phyloP scores from a whole-genome alignment of 148 eudicot genomes.

The Gaultheria prostrata region DNA sequence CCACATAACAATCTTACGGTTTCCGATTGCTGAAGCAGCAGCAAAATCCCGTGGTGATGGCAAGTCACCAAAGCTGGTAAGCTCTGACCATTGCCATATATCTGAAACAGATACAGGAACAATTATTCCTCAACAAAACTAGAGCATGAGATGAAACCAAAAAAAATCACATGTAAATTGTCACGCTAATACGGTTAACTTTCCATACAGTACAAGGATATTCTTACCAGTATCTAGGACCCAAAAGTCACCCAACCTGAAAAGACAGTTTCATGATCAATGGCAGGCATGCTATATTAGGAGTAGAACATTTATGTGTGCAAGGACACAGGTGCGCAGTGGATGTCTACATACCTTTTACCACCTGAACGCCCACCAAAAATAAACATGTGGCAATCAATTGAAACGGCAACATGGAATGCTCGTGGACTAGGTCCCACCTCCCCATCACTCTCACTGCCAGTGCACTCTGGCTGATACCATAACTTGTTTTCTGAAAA shows the following conservation, averaged over 20 bases:
- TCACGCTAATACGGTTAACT: background rate
- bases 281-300: background rate
- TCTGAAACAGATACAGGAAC: constrained; percentile 42
- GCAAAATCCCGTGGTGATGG: constrained; percentile 98
- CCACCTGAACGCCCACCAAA: constrained; percentile 90
- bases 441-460: constrained; percentile 73
- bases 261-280: constrained; percentile 16
- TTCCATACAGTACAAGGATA: background rate
- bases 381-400: constrained; percentile 96
- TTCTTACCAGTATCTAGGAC: constrained; percentile 87
- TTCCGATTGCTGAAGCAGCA: constrained; percentile 90
- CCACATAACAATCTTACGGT: constrained; percentile 91
- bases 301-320: constrained; percentile 10
- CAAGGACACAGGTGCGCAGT: background rate
- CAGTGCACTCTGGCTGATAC: constrained; percentile 95
- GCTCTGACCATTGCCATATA: constrained; percentile 99
- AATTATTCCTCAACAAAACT: constrained; percentile 18
- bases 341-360: constrained; percentile 50
- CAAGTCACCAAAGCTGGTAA: constrained; percentile 91
- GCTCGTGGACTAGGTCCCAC: constrained; percentile 94
- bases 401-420: constrained; percentile 84
- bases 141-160: constrained; percentile 7
- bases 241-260: constrained; percentile 99
- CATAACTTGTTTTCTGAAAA: constrained; percentile 77
- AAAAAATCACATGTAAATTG: background rate